Conservation (phyloP, 2,329 filamentous ascomycete species). For the Venturia pyrina region DNA sequence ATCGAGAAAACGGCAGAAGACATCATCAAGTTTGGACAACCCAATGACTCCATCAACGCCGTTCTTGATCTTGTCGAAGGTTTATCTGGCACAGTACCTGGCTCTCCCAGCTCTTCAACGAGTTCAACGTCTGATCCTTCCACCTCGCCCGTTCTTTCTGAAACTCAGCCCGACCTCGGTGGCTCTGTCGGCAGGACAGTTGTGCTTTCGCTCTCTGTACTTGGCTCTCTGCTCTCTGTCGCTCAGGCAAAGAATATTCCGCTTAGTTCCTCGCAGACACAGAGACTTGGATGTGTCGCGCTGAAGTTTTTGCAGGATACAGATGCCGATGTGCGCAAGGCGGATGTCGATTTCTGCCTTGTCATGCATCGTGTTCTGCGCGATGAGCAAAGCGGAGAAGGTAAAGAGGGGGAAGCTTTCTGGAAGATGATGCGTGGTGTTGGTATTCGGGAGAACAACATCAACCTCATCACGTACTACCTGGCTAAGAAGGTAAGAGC, state of each 20-base stretch:
- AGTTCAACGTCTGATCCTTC: slow-evolving; percentile 18
- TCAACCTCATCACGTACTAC: slow-evolving; percentile 73
- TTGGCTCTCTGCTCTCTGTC: slow-evolving; percentile 27
- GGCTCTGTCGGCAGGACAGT: slow-evolving; percentile 21
- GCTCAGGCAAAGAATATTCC: slow-evolving; percentile 23
- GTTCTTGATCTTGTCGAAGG: slow-evolving; percentile 28
- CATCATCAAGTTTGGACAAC: slow-evolving; percentile 55
- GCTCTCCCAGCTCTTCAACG: slow-evolving; percentile 11
- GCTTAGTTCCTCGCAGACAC: slow-evolving; percentile 25
- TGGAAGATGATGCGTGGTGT: slow-evolving; percentile 54
- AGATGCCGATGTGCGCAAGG: slow-evolving; percentile 44
- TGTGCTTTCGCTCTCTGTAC: slow-evolving; percentile 30
- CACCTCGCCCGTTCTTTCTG: slow-evolving; percentile 25
- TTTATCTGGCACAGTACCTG: slow-evolving; percentile 19
- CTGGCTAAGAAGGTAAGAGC: slow-evolving; percentile 47
- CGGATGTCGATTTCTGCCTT: slow-evolving; percentile 70
- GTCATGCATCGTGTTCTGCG: slow-evolving; percentile 43
- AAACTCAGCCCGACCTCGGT: background rate
- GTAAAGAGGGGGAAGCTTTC: slow-evolving; percentile 44
- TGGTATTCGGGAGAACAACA: slow-evolving; percentile 57
- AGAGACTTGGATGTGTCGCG: slow-evolving; percentile 28
- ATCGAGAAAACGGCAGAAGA: slow-evolving; percentile 66
- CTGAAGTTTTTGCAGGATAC: slow-evolving; percentile 28
- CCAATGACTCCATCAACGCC: slow-evolving; percentile 38
- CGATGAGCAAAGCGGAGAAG: slow-evolving; percentile 36